Evolutionary conservation across 352 stramenopile species (phyloP), one percentile per base, ranked within the genome.

Genomic region (Globisporangium camurandrum): DNA sequence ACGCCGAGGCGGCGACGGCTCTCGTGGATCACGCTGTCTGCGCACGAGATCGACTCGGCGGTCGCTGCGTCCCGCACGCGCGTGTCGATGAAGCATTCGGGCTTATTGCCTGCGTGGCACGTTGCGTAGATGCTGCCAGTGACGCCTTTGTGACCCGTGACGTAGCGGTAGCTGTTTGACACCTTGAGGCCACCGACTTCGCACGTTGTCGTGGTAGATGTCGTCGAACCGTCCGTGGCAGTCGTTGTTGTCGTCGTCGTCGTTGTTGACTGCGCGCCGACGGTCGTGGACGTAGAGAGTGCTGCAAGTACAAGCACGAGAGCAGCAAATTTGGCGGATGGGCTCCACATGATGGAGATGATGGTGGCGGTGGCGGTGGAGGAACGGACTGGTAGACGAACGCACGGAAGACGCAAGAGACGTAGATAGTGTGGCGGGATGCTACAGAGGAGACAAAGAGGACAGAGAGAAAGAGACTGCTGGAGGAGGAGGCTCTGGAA

Each of bases 41-140:
- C 62, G 33, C 65, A 74, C 6, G 61, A 38, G 20, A 74, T 41
- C 27, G 56, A 20, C 24, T 70, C 51, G 7, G 54, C 55, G 4
- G 33, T 44, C 16, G 31, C 41, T 24, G 64, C 51, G 50, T 74
- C 65, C 5, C 65, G 65, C 42, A 74, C 58, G 43, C 62, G 61
- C 22, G 48, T 66, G 58, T 74, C 61, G 12, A 62, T 28, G 34
- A 62, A 74, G 46, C 65, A 74, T 37, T 48, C 42, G 20, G 65
- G 40, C 33, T 61, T 42, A 43, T 46, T 49, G 50, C 56, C 49
- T n/a, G 36, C 23, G 14, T 55, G 41, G 41, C 65, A 74, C 39
- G 57, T 60, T n/a, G 65, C 65, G 65, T 74, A 74, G 55, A 74
- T 74, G 56, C 58, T 69, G 16, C 61, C 61, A 36, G 57, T 44